These are phyloP conservation scores for Candida tallmaniae DNA, from an alignment of 805 yeast species.

Conservation along the genomic window DNA sequence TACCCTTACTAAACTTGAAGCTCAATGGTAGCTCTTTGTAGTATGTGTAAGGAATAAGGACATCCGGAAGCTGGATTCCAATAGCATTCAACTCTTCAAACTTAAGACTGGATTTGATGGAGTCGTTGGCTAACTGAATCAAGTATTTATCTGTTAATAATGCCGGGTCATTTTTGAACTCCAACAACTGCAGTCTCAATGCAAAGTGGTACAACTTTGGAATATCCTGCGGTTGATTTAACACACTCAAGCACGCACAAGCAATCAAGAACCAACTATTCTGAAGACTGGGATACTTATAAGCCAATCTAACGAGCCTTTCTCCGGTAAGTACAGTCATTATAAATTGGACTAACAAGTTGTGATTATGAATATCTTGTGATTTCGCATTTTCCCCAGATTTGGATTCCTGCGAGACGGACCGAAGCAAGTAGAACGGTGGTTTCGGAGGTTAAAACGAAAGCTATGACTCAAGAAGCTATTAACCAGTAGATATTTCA, in stretches of 20 bases:
- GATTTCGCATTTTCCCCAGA: constrained; percentile 1
- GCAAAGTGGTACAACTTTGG: constrained; percentile 74
- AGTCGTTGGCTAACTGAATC: constrained; percentile 35
- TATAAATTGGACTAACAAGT: neutral
- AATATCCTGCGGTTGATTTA: constrained; percentile 78
- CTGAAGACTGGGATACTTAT: constrained; percentile 49
- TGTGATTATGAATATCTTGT: constrained; percentile 1
- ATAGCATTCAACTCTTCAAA: constrained; percentile 35
- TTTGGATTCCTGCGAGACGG: neutral
- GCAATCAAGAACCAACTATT: constrained; percentile 74
- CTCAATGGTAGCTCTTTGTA: constrained; percentile 33
- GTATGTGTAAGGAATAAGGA: constrained; percentile 36
- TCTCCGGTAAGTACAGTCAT: constrained; percentile 39
- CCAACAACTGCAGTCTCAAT: constrained; percentile 40
- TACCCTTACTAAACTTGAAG: constrained; percentile 28
- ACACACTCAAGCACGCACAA: constrained; percentile 74
- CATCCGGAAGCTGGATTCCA: constrained; percentile 41
- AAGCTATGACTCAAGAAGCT: too few relatives aligned
- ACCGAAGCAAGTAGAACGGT: too few relatives aligned
- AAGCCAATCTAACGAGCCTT: constrained; percentile 49
- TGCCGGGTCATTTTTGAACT: constrained; percentile 18
- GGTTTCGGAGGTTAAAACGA: too few relatives aligned
- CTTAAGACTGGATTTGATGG: constrained; percentile 34
- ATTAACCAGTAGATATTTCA: too few relatives aligned
- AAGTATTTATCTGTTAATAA: constrained; percentile 31